Conservation (phyloP, 495 filamentous ascomycete species). For the Lophiotrema nucula region DNA sequence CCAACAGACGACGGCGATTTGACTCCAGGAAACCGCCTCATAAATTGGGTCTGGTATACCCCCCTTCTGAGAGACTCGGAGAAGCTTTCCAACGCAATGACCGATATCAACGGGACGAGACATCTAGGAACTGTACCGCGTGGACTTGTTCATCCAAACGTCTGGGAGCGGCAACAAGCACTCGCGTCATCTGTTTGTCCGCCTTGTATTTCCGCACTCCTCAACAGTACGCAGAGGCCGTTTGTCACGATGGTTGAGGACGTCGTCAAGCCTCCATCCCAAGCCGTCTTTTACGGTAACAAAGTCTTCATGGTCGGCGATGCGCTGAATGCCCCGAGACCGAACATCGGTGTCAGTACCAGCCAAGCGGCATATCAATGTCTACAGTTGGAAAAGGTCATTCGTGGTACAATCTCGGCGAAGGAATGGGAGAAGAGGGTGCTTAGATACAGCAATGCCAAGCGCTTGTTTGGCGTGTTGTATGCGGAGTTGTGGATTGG, state of each 20-base stretch:
- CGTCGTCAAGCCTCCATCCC: slow-evolving; percentile 44
- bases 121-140: too few species aligned
- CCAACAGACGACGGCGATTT: too few species aligned
- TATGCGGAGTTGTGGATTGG: too few species aligned
- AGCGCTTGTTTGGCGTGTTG: too few species aligned
- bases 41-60: too few species aligned
- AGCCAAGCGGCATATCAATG: slow-evolving; percentile 53
- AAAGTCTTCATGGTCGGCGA: slow-evolving; percentile 57
- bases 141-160: slow-evolving; percentile 44
- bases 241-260: slow-evolving; percentile 58
- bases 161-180: slow-evolving; percentile 47
- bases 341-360: slow-evolving; percentile 53
- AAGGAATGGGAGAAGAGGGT: slow-evolving; percentile 1
- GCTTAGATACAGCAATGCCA: too few species aligned
- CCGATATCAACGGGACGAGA: too few species aligned
- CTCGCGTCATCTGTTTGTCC: slow-evolving; percentile 39
- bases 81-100: too few species aligned
- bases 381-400: slow-evolving; percentile 45
- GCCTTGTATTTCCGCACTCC: slow-evolving; percentile 53
- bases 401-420: slow-evolving; percentile 29
- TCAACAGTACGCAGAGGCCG: slow-evolving; percentile 46
- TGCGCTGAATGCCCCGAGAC: slow-evolving; percentile 56
- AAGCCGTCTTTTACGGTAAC: slow-evolving; percentile 47
- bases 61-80: too few species aligned
- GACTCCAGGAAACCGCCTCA: too few species aligned